A percentile compares a stretch with the other conserved stretches of the same genome.
These are phyloP conservation scores for Russula brevipes DNA, from an alignment of 768 basidiomycete species.

Conservation along the genomic window DNA sequence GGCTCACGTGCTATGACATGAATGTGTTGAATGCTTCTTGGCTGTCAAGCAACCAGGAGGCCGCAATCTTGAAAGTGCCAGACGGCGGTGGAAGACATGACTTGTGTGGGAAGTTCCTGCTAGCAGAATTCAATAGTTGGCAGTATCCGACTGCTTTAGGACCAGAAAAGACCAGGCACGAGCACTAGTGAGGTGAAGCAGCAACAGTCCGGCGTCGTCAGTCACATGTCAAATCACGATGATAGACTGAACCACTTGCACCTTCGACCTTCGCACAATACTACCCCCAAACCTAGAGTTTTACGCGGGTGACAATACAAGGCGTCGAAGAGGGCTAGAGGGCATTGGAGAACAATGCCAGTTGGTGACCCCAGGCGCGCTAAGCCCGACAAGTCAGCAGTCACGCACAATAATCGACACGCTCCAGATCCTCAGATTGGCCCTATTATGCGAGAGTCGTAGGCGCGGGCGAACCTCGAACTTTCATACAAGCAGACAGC, in stretches of 20 bases:
- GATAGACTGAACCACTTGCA: background rate
- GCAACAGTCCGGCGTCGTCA: background rate
- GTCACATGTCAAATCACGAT: constrained; percentile 6
- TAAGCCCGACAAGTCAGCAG: background rate
- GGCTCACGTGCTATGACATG: background rate
- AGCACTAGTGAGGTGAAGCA: background rate
- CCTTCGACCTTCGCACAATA: background rate
- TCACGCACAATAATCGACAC: background rate
- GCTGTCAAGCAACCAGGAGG: background rate
- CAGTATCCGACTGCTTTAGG: background rate
- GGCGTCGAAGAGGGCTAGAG: background rate
- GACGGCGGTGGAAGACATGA: background rate
- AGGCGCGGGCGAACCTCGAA: background rate
- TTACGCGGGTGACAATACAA: background rate
- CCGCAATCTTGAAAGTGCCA: too few species aligned
- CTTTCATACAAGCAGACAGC: background rate
- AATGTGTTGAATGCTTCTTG: background rate
- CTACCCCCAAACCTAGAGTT: background rate
- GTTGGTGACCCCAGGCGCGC: background rate
- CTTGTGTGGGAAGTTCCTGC: background rate
- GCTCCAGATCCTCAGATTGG: background rate
- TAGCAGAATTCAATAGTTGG: background rate
- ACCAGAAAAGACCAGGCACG: constrained; percentile 14
- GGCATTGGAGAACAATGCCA: background rate
- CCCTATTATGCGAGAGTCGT: background rate